Base-by-base conservation (phyloP, 768 basidiomycete genomes). In the Mycena epipterygia region DNA sequence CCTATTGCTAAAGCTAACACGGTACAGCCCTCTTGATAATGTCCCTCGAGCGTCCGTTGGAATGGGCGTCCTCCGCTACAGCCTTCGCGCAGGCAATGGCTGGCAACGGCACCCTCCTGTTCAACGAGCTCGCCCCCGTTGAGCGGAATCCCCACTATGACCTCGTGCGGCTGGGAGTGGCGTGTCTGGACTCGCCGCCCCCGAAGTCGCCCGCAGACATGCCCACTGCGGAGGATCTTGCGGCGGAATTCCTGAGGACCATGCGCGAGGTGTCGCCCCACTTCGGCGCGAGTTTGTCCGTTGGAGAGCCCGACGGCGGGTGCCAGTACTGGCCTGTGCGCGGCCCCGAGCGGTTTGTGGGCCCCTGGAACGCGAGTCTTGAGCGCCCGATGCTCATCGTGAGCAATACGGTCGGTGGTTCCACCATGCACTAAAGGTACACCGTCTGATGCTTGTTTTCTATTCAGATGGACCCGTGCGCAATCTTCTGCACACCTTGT, bases 291-390 rank as follows among this genome's bases (percentile, higher is more conserved):
- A 76, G 75, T 29, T 68, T 72, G 11, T 59, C 61, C 5, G 49
- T 76, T 2, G 63, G 70, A 5, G 76, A 76, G 55, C 77, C 74
- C 0, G 75, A 76, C 52, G 75, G 75, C 9, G 77, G 75, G 32
- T 78, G 77, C 44, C 68, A 74, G 62, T 78, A 74, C 51, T 78
- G 77, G 77, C 71, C 67, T 32, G 75, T 72, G 39, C 46, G 48
- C 16, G 72, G 75, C 2, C 76, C 76, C 7, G 76, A 79, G 68
- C 48, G 77, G 23, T 79, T 79, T 49, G 46, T 29, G 1, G 78
- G 79, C 16, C 79, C 79, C 44, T 79, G 79, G 78, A 79, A 79
- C 59, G 73, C 75, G 51, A 79, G 46, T 19, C 57, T 79, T 23
- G 68, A 73, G 42, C 74, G 70, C 58, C 77, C 77, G 41, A 76